These are phyloP conservation scores for Aspergillus proliferans DNA, from an alignment of 2,329 filamentous ascomycete species.

Conservation along the genomic window DNA sequence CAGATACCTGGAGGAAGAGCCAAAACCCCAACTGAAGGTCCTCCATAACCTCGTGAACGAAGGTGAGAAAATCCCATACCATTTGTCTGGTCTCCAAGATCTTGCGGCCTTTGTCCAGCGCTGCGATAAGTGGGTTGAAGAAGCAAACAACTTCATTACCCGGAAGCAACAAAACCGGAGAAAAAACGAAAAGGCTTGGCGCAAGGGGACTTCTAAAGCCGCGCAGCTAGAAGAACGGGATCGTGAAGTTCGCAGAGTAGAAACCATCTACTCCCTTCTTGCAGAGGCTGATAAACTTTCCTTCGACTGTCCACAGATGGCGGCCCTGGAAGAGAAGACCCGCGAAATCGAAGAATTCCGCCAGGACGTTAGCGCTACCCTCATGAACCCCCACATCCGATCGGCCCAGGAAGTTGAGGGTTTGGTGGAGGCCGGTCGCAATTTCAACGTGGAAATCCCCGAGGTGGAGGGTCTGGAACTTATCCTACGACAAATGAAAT, in stretches of 20 bases:
- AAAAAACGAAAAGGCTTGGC: slow-evolving; percentile 86
- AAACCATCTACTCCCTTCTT: slow-evolving; percentile 80
- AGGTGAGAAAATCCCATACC: slow-evolving; percentile 92
- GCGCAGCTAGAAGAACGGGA: slow-evolving; percentile 78
- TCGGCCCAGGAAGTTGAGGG: slow-evolving; percentile 76
- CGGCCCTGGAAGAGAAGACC: slow-evolving; percentile 74
- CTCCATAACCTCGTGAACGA: slow-evolving; percentile 79
- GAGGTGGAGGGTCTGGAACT: slow-evolving; percentile 78
- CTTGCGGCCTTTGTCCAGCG: slow-evolving; percentile 87
- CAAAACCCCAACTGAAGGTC: slow-evolving; percentile 76
- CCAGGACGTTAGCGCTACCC: slow-evolving; percentile 62
- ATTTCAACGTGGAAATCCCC: slow-evolving; percentile 84
- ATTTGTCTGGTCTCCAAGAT: slow-evolving; percentile 72
- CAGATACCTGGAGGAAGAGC: slow-evolving; percentile 73
- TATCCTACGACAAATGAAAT: slow-evolving; percentile 77
- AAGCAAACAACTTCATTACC: slow-evolving; percentile 91
- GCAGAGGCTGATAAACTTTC: slow-evolving; percentile 77
- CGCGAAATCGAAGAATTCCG: slow-evolving; percentile 82
- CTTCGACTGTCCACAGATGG: slow-evolving; percentile 90
- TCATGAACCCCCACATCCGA: slow-evolving; percentile 59
- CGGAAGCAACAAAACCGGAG: slow-evolving; percentile 96
- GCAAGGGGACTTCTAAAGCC: slow-evolving; percentile 63
- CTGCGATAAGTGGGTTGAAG: slow-evolving; percentile 96
- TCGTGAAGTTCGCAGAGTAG: slow-evolving; percentile 77
- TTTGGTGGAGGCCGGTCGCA: slow-evolving; percentile 79